phyloP scores from a whole-genome alignment of 2,329 filamentous ascomycete genomes.

The Fusarium sp. region DNA sequence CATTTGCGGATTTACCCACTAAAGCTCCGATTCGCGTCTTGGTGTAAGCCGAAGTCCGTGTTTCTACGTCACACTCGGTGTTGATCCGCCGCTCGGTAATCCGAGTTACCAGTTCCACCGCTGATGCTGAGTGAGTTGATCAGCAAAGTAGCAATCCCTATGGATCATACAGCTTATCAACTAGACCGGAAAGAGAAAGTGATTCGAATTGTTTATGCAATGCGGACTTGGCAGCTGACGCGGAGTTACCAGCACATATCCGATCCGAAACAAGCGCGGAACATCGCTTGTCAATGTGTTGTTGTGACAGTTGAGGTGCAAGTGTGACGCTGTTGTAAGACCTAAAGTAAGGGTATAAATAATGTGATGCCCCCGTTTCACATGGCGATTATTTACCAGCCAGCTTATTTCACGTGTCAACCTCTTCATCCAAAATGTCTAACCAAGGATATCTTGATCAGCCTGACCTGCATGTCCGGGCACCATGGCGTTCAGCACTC shows the following conservation, averaged over 20 bases:
- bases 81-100: background rate
- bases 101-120: background rate
- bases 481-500: background rate
- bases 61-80: background rate
- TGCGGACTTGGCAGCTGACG: background rate
- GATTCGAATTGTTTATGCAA: background rate
- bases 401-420: background rate
- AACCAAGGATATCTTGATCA: background rate
- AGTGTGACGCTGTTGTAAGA: background rate
- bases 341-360: background rate
- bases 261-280: background rate
- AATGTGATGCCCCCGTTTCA: background rate
- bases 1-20: background rate
- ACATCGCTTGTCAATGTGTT: background rate
- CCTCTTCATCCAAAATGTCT: background rate
- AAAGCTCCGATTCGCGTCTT: background rate
- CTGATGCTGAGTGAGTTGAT: background rate
- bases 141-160: background rate
- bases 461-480: background rate
- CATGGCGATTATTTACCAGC: background rate
- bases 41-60: background rate
- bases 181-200: background rate
- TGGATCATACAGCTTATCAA: background rate
- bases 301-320: background rate
- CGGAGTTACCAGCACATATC: background rate